Percentiles rank a stretch among this genome's conserved stretches.
Evolutionary conservation across 495 filamentous ascomycete genomes (phyloP).

Genomic region (Podospora anserina): DNA sequence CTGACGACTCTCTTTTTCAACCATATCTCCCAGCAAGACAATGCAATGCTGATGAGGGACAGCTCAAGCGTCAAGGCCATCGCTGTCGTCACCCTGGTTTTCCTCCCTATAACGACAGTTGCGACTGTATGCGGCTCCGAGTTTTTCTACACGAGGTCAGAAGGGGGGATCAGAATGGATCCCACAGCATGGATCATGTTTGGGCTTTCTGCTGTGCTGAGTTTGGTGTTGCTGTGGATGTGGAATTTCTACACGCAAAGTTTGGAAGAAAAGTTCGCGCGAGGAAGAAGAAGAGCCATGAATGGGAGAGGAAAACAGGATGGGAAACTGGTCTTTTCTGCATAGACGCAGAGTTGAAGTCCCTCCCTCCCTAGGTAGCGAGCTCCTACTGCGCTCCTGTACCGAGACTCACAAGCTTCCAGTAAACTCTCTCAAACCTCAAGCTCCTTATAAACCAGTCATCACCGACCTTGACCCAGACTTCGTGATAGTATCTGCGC

Average conservation of each 20-base stretch:
- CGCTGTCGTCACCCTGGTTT: not conserved
- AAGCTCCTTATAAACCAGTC: no score
- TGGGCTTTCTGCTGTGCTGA: not conserved
- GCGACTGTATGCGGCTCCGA: not conserved
- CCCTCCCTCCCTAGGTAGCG: not conserved
- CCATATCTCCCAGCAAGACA: not conserved
- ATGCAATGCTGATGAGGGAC: slow-evolving; percentile 1
- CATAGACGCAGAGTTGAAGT: not conserved
- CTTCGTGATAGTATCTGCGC: no score
- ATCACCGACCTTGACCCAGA: no score
- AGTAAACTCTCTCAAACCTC: no score
- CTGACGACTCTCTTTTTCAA: slow-evolving; percentile 2
- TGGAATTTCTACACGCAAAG: not conserved
- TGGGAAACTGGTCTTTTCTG: not conserved
- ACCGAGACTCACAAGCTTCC: not conserved
- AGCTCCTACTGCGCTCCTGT: not conserved
- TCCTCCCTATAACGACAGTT: not conserved
- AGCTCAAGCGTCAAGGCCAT: slow-evolving; percentile 3
- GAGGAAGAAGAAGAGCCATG: not conserved
- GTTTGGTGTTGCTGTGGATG: not conserved
- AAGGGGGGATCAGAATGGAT: not conserved
- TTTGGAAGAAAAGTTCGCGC: not conserved
- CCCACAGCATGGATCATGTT: slow-evolving; percentile 4
- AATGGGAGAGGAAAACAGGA: not conserved
- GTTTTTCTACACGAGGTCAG: not conserved